A percentile compares a stretch with the other conserved stretches of the same genome.
These are phyloP conservation scores for Barnettozyma populi DNA, from an alignment of 805 yeast species.

Conservation along the genomic window DNA sequence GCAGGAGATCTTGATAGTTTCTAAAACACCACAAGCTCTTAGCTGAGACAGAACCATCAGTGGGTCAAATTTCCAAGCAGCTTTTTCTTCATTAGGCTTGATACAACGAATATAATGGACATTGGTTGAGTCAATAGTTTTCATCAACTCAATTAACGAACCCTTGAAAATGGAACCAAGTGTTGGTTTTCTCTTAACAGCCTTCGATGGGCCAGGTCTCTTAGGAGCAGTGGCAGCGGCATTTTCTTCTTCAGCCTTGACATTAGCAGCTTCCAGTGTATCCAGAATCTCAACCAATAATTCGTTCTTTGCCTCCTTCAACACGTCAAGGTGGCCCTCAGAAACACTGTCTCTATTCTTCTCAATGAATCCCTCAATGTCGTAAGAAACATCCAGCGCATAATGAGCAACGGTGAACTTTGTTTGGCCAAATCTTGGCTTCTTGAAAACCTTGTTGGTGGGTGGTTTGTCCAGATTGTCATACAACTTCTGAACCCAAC, in stretches of 20 bases:
- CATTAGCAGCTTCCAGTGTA: slow-evolving; percentile 49
- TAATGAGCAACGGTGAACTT: slow-evolving; percentile 89
- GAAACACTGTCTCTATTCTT: slow-evolving; percentile 97
- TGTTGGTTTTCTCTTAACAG: slow-evolving; percentile 75
- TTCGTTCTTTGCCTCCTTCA: slow-evolving; percentile 62
- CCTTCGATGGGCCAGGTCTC: slow-evolving; percentile 34
- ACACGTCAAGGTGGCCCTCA: slow-evolving; percentile 87
- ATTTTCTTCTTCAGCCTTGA: slow-evolving; percentile 28
- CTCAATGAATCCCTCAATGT: slow-evolving; percentile 91
- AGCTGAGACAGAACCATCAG: slow-evolving; percentile 92
- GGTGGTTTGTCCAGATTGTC: slow-evolving; percentile 78
- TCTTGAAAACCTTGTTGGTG: slow-evolving; percentile 70
- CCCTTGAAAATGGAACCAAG: slow-evolving; percentile 91
- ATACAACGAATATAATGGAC: slow-evolving; percentile 97
- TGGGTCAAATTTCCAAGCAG: slow-evolving; percentile 94
- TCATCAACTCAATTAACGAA: slow-evolving; percentile 89
- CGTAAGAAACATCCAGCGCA: slow-evolving; percentile 91
- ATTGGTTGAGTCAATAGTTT: slow-evolving; percentile 87
- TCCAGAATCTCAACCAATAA: slow-evolving; percentile 61
- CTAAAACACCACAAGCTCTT: slow-evolving; percentile 98
- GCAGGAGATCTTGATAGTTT: slow-evolving; percentile 92
- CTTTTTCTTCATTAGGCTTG: slow-evolving; percentile 90
- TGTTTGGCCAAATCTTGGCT: slow-evolving; percentile 90
- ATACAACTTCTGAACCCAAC: slow-evolving; percentile 88
- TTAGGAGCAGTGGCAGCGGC: slow-evolving; percentile 24